Base-by-base conservation (phyloP, 306 rosid species). In the Malus fusca region DNA sequence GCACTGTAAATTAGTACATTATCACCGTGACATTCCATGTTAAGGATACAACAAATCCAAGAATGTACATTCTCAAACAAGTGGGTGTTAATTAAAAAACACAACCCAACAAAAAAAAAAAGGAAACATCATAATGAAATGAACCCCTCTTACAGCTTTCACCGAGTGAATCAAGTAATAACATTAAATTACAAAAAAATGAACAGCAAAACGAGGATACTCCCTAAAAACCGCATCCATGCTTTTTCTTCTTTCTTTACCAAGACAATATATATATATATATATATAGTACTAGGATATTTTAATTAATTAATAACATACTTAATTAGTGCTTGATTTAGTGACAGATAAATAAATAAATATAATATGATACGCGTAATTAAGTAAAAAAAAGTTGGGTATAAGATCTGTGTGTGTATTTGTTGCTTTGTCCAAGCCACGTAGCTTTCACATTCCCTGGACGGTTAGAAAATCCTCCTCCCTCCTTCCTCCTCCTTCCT, bases 191-290 rank as follows among this genome's bases (percentile, higher is more conserved):
- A 65, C 42, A 19, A 61, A 59, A 74, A 74, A 61, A 44, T 43
- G 40, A 73, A 77, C 58, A 72, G 76, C 68, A 83, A 77, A 80
- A 52, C 75, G 71, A 84, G 90, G 90, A 87, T 78, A 84, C 90
- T 84, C 90, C 85, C 87, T 77, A 87, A 87, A 87, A 87, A 81
- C 83, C 82, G 90, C 87, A 87, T 87, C 90, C 90, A 78, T 84
- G 90, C 87, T 80, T 75, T 79, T 48, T 66, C 64, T 52, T 33
- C 46, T 46, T 66, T n/a, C 72, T 75, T 63, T 22, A 14, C 72
- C 53, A 21, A 30, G 28, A 48, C 56, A 66, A 40, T 26, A 13
- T 55, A 2, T 55, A 31, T 30, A 30, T 30, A 30, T n/a, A n/a
- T n/a, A n/a, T n/a, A n/a, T 30, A 30, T 31, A 31, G 33, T 21